These are phyloP conservation scores for Hawksworthiomyces lignivorus DNA, from an alignment of 2,329 filamentous ascomycete genomes.

Conservation along the genomic window DNA sequence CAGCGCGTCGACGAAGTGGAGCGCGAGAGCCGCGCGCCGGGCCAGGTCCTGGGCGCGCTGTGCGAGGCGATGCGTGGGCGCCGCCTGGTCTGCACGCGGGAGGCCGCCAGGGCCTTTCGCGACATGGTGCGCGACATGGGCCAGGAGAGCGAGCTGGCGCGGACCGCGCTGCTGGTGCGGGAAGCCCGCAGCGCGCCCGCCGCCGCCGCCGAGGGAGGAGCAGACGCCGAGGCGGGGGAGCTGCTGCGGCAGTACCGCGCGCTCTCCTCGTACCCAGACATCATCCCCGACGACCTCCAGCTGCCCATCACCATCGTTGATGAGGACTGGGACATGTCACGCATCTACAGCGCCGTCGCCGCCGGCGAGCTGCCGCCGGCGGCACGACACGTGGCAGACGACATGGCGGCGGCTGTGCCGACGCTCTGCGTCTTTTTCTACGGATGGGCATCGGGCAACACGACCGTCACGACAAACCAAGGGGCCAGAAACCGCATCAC, in stretches of 20 bases:
- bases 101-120: slow-evolving; percentile 59
- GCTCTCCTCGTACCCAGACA: slow-evolving; percentile 27
- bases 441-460: slow-evolving; percentile 56
- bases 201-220: neutral
- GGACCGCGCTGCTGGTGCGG: slow-evolving; percentile 46
- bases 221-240: slow-evolving; percentile 9
- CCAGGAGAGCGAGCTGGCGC: slow-evolving; percentile 49
- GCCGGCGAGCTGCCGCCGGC: slow-evolving; percentile 45
- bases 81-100: slow-evolving; percentile 56
- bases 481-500: slow-evolving; percentile 56
- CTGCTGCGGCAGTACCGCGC: slow-evolving; percentile 23
- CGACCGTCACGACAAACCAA: slow-evolving; percentile 65
- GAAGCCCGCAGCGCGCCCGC: neutral
- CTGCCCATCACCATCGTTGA: slow-evolving; percentile 54
- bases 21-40: slow-evolving; percentile 52
- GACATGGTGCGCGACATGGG: slow-evolving; percentile 58
- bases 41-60: slow-evolving; percentile 46
- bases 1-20: slow-evolving; percentile 58
- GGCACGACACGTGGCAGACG: slow-evolving; percentile 18
- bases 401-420: slow-evolving; percentile 28
- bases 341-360: slow-evolving; percentile 30
- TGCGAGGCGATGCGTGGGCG: slow-evolving; percentile 53
- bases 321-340: slow-evolving; percentile 31
- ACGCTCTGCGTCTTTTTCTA: slow-evolving; percentile 65
- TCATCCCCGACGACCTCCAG: slow-evolving; percentile 27